phyloP scores from a whole-genome alignment of 345 rosid genomes.

The Dipteronia sinensis region DNA sequence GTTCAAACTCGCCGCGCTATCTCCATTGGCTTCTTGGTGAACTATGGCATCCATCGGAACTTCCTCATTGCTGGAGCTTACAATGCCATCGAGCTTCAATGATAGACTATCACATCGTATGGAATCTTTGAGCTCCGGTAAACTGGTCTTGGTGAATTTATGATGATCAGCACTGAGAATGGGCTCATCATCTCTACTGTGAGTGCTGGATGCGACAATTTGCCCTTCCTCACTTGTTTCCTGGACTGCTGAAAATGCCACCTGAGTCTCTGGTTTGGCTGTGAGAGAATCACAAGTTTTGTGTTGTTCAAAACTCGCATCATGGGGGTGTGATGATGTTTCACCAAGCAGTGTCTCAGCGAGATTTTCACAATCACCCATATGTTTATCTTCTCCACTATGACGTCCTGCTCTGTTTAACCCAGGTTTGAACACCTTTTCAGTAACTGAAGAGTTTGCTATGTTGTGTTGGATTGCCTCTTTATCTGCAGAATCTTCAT shows the following conservation, averaged over 20 bases:
- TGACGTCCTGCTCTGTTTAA: background rate
- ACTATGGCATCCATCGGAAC: conserved; percentile 13
- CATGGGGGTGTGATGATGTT: conserved; percentile 1
- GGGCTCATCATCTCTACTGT: conserved; percentile 16
- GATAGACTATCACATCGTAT: background rate
- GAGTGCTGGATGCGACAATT: background rate
- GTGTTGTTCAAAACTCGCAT: background rate
- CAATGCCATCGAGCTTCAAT: conserved; percentile 6
- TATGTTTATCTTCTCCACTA: conserved; percentile 8
- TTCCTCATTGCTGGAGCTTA: conserved; percentile 18
- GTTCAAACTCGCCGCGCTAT: conserved; percentile 19
- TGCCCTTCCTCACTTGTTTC: background rate
- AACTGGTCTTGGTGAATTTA: background rate
- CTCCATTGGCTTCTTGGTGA: conserved; percentile 22
- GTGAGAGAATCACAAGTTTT: background rate
- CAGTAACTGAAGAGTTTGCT: conserved; percentile 7
- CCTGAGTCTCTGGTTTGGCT: conserved; percentile 4
- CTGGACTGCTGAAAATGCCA: background rate
- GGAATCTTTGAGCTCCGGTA: conserved; percentile 1
- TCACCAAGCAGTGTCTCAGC: background rate
- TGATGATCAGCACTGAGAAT: conserved; percentile 14
- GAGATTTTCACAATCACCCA: background rate
- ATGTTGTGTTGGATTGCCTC: conserved; percentile 14
- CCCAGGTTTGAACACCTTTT: background rate
- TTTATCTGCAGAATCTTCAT: conserved; percentile 18